Base-by-base conservation (phyloP, 345 rosid species). In the Limnanthes douglasii region DNA sequence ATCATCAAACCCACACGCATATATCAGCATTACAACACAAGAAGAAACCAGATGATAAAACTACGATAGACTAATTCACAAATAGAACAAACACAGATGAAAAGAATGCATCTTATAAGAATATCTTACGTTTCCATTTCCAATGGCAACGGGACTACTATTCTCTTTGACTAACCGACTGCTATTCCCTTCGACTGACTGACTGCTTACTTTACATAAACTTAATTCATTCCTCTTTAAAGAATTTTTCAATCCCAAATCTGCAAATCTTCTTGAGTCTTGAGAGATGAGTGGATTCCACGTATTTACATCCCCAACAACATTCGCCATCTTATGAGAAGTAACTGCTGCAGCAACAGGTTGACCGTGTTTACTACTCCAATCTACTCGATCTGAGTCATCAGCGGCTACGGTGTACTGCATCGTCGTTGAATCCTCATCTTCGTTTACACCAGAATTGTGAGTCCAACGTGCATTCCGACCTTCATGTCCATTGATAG, bases 61-160 rank as follows among this genome's bases (percentile, higher is more conserved):
- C 10, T 12, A 8, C n/a, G 18, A 25, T 30, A 46, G 37, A 31
- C 21, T 31, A 32, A 11, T 31, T 15, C 11, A n/a, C 44, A 42
- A 41, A 17, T 34, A 44, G 6, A 15, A 10, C 4, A 16, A 14
- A 18, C 8, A n/a, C 13, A 25, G 21, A 46, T 10, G 9, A 30
- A 15, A 17, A 34, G 21, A 15, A 30, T 29, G 41, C 29, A 46
- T 45, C 31, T 31, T 11, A 33, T 24, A 21, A 48, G 20, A 27
- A 27, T 4, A 57, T 55, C 93, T 68, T 68, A 85, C 96, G 58
- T 51, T 67, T 62, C 81, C 90, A 68, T 72, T 69, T 35, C 70
- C 54, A 43, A 53, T 60, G 8, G 60, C 29, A 23, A 45, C 48
- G 28, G 44, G 51, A 24, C 36, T 44, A 51, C 26, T 41, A 48